phyloP scores from a whole-genome alignment of 495 filamentous ascomycete species.

The Usnea hakonensis region DNA sequence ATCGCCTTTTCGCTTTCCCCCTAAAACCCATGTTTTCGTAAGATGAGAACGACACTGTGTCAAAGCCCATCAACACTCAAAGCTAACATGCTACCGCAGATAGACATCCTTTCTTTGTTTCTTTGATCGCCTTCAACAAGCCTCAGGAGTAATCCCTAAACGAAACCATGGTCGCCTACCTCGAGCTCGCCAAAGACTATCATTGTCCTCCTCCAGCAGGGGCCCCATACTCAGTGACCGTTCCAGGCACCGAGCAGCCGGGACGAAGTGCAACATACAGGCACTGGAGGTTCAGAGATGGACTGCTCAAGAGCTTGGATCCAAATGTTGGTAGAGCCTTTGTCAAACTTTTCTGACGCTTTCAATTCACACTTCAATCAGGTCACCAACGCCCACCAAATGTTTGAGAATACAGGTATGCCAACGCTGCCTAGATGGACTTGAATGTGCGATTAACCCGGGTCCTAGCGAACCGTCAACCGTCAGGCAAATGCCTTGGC shows the following conservation, averaged over 20 bases:
- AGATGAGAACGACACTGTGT: not conserved
- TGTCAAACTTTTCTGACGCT: not conserved
- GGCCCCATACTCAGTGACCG: constrained; percentile 47
- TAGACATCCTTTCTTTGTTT: not conserved
- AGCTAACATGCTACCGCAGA: not conserved
- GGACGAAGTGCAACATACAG: constrained; percentile 74
- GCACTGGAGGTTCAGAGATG: constrained; percentile 68
- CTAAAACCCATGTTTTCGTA: not conserved
- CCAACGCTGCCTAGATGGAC: constrained; percentile 7
- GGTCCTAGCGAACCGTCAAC: constrained; percentile 46
- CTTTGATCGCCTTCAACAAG: not conserved
- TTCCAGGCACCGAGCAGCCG: constrained; percentile 65
- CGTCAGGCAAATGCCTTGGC: constrained; percentile 63
- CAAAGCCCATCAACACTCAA: not conserved
- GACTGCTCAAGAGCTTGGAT: constrained; percentile 64
- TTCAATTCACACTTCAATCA: constrained; percentile 19
- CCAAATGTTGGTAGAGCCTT: constrained; percentile 47
- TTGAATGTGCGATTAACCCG: constrained; percentile 11
- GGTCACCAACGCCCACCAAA: constrained; percentile 67
- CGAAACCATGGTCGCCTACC: constrained; percentile 23
- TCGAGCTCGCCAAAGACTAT: constrained; percentile 39
- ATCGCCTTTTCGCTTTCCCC: too few species aligned
- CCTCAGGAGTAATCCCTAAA: not conserved
- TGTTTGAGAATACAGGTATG: constrained; percentile 63
- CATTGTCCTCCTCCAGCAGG: constrained; percentile 38